Base-by-base conservation (phyloP, 352 stramenopile genomes). In the Globisporangium apiculatum region DNA sequence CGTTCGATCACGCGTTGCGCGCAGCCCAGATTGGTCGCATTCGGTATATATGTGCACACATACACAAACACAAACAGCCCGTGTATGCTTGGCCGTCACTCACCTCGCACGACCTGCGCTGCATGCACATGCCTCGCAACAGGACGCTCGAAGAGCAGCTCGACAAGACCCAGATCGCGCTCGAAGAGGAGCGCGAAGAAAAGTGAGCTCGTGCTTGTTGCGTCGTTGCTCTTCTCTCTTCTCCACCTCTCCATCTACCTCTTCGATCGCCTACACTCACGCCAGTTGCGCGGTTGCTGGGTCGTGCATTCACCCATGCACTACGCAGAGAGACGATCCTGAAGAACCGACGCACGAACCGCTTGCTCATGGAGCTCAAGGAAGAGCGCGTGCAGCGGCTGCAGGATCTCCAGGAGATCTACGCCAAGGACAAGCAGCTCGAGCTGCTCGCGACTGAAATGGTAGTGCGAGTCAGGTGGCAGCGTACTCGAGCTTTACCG, bases 341-440 rank as follows among this genome's bases (percentile, higher is more conserved):
- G 48, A 87, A 86, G 55, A 83, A 91, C 46, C 74, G 78, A 12
- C 68, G 72, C 15, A 87, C 78, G 9, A 91, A 87, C 51, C 76
- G 76, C 18, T 53, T 91, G 41, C 45, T 91, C 15, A 76, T 89
- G 58, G 74, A 91, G 49, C 65, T 91, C 4, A 71, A 83, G 40
- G 80, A 90, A 57, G 78, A 90, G 52, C 80, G 80, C n/a, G 78
- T 90, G 5, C 80, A 91, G 53, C 65, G 80, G 40, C 56, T 91
- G n/a, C 80, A 91, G 47, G 80, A 91, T 65, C 62, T 89, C 7
- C 73, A 91, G 49, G 80, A 91, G 57, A 91, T 91, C 57, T 91
- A 91, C 53, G 67, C 77, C 11, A 91, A 91, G 55, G 78, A 91
- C 48, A 91, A 89, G 54, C 69, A 84, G 37, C 58, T 91, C 7